Conservation (phyloP, 176 grass and related monocot genomes). For the Cenchrus fungigraminus region DNA sequence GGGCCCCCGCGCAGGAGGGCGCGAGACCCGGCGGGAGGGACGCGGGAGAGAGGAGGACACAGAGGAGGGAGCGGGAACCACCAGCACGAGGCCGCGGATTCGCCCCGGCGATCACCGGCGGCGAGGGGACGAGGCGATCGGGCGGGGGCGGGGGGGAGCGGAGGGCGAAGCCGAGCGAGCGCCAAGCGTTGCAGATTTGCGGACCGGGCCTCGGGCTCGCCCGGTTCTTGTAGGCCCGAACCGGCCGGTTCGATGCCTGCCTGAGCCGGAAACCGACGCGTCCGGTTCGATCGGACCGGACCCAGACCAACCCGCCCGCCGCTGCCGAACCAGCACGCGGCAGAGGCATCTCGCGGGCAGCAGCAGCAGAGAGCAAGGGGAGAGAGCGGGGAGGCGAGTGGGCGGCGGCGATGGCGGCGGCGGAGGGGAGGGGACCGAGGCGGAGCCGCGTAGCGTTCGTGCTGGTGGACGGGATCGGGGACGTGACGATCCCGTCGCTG, state of each 20-base stretch:
- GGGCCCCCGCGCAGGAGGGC: background rate
- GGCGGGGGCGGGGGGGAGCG: background rate
- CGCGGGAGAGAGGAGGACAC: background rate
- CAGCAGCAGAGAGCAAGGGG: background rate
- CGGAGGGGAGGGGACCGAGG: background rate
- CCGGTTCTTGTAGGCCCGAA: slow-evolving; percentile 31
- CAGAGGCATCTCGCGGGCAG: background rate
- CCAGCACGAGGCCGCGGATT: background rate
- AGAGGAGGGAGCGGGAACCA: background rate
- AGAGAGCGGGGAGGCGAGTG: background rate
- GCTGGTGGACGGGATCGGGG: slow-evolving; percentile 83
- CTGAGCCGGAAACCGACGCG: background rate
- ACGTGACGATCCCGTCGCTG: slow-evolving; percentile 70
- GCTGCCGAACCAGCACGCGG: slow-evolving; percentile 31
- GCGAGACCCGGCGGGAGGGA: background rate
- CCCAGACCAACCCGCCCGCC: slow-evolving; percentile 14
- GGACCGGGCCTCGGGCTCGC: slow-evolving; percentile 2
- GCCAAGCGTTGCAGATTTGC: slow-evolving; percentile 66
- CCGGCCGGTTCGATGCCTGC: background rate
- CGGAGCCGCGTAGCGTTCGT: slow-evolving; percentile 71
- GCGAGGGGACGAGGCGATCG: slow-evolving; percentile 35
- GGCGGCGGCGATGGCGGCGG: slow-evolving; percentile 27
- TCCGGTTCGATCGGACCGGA: background rate
- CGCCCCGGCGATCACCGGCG: slow-evolving; percentile 55
- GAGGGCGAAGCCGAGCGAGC: slow-evolving; percentile 43